Base-by-base conservation (phyloP, 345 rosid species). In the Durio zibethinus region DNA sequence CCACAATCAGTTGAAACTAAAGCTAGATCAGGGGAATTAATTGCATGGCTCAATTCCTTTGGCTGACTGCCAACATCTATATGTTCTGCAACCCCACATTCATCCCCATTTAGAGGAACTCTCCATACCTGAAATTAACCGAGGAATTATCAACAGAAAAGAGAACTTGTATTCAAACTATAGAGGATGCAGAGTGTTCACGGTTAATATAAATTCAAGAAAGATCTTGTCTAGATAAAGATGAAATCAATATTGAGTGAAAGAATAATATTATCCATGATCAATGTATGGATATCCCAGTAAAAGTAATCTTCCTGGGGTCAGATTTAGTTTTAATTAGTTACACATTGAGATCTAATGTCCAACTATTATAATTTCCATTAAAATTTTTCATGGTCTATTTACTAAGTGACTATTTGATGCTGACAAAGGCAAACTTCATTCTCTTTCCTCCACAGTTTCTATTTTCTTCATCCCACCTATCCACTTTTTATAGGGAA, bases 41-140 rank as follows among this genome's bases (percentile, higher is more conserved):
- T 77, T 31, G 89, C 88, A 75, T 85, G 87, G 85, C 92, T 89
- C 76, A 91, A 73, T 79, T 91, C 90, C 76, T 79, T 78, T 29
- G 94, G 92, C 78, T 90, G 93, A 80, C 82, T 82, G 64, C 90
- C 90, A 73, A 86, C 56, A 76, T 90, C 91, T 29, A 90, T 63
- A 77, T 79, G 77, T 57, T 87, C 89, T 43, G 88, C 81, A 38
- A 64, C 86, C 73, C 84, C 91, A 56, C 82, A 86, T 69, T 90
- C 86, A 33, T 81, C 84, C 38, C 69, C 83, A 6, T 57, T 70
- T 33, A 90, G 78, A 64, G 86, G 82, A 78, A 84, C 75, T 83
- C 88, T 90, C 91, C 89, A 89, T 20, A 90, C 85, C 94, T 91
- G 83, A 43, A 53, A 64, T 56, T 35, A 18, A 23, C 48, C 16